These are phyloP conservation scores for Lepiota venenata DNA, from an alignment of 768 basidiomycete species.

Conservation along the genomic window DNA sequence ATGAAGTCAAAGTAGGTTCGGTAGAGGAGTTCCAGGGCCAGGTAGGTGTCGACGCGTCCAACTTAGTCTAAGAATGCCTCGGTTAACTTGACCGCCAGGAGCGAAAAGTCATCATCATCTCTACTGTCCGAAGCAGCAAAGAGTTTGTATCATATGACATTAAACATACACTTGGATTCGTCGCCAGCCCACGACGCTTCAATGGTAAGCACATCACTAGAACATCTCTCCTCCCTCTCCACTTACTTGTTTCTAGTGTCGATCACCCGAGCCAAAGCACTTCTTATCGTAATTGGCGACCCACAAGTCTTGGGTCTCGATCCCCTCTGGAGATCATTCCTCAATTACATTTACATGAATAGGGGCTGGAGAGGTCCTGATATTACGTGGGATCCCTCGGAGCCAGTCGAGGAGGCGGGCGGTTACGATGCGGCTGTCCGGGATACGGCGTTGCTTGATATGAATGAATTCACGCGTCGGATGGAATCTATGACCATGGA, in stretches of 20 bases:
- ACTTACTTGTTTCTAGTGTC: conserved; percentile 37
- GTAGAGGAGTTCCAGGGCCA: conserved; percentile 70
- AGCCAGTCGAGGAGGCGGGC: conserved; percentile 31
- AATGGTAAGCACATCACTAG: conserved; percentile 41
- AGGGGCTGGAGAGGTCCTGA: conserved; percentile 53
- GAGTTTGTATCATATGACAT: conserved; percentile 53
- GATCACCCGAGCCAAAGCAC: conserved; percentile 56
- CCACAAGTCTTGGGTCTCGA: conserved; percentile 57
- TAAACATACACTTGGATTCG: conserved; percentile 54
- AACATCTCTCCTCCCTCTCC: not conserved
- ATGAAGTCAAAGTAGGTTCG: conserved; percentile 55
- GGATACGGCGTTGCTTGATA: conserved; percentile 28
- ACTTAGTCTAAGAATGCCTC: conserved; percentile 17
- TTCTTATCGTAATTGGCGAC: conserved; percentile 59
- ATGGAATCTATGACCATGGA: conserved; percentile 29
- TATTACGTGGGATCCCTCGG: conserved; percentile 48
- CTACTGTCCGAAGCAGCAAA: conserved; percentile 53
- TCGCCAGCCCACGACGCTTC: conserved; percentile 54
- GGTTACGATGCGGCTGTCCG: conserved; percentile 36
- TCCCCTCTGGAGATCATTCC: conserved; percentile 57
- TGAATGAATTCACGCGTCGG: conserved; percentile 36
- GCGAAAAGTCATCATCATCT: conserved; percentile 53
- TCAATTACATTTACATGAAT: conserved; percentile 52
- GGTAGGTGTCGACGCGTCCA: conserved; percentile 22
- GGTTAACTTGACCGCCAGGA: conserved; percentile 33